phyloP scores from a whole-genome alignment of 345 rosid species.

The Populus tremula region DNA sequence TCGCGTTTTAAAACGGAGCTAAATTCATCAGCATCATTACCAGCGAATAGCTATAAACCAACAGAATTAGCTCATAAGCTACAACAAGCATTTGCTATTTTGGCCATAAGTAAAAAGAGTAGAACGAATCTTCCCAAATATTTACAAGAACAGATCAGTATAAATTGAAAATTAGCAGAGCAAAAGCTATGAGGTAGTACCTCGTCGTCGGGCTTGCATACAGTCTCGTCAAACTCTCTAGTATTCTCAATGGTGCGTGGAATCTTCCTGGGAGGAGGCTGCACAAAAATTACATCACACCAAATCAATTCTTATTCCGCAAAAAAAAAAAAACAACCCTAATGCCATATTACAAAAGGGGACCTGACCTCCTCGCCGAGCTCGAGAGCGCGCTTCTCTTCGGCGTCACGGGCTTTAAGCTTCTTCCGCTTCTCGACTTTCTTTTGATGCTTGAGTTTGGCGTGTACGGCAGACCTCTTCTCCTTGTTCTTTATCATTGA shows the following conservation, averaged over 20 bases:
- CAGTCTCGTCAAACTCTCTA: conserved; percentile 81
- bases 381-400: conserved; percentile 72
- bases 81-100: neutral
- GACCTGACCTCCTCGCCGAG: conserved; percentile 83
- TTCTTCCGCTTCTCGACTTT: conserved; percentile 87
- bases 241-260: conserved; percentile 94
- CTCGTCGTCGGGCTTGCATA: conserved; percentile 92
- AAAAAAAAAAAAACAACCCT: neutral
- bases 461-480: conserved; percentile 73
- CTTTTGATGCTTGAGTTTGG: conserved; percentile 78
- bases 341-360: neutral
- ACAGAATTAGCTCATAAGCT: conserved; percentile 1
- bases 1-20: conserved; percentile 59
- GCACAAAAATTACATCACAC: conserved; percentile 8
- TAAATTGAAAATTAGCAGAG: neutral
- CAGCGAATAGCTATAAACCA: conserved; percentile 63
- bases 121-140: neutral
- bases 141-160: neutral
- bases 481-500: conserved; percentile 92
- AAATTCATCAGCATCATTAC: conserved; percentile 89
- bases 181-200: conserved; percentile 26
- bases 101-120: neutral
- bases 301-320: neutral
- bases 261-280: conserved; percentile 66
- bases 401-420: conserved; percentile 70